These are phyloP conservation scores for Telfairia occidentalis DNA, from an alignment of 331 rosid genomes.

Conservation along the genomic window DNA sequence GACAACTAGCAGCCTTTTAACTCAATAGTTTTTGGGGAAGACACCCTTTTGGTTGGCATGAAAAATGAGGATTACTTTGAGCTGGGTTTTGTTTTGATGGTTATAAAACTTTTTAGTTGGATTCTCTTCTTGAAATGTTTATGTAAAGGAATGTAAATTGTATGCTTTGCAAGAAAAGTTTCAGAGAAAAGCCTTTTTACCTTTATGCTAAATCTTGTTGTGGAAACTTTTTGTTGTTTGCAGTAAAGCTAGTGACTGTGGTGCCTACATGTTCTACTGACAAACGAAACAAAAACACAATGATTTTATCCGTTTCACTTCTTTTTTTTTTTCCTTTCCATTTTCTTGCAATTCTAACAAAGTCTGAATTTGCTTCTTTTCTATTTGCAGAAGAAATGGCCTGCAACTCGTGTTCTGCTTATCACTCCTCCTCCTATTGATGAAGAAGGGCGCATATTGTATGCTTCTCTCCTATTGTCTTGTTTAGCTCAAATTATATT, in stretches of 20 bases:
- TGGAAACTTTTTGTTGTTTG: not conserved
- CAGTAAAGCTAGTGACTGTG: not conserved
- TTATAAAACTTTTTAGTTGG: not conserved
- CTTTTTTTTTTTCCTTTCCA: too few relatives aligned
- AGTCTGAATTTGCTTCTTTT: constrained; percentile 12
- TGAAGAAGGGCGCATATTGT: constrained; percentile 69
- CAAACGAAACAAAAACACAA: not conserved
- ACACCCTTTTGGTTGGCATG: constrained; percentile 2
- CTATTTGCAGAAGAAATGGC: constrained; percentile 57
- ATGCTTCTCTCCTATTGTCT: constrained; percentile 5
- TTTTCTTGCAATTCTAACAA: not conserved
- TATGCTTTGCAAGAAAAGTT: not conserved
- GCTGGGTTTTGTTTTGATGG: not conserved
- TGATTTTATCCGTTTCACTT: not conserved
- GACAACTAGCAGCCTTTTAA: not conserved
- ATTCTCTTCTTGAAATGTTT: not conserved
- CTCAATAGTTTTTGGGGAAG: not conserved
- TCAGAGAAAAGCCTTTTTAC: not conserved
- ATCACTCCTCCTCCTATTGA: constrained; percentile 88
- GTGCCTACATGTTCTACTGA: not conserved
- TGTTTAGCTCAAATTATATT: not conserved
- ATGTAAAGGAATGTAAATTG: not conserved
- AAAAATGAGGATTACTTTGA: not conserved
- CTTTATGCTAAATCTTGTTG: not conserved
- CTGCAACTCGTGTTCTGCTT: constrained; percentile 46